Percentiles rank a stretch among this genome's conserved stretches.
Evolutionary conservation across 1,284 basidiomycete species (phyloP).

Genomic region (Ustilago sp.): DNA sequence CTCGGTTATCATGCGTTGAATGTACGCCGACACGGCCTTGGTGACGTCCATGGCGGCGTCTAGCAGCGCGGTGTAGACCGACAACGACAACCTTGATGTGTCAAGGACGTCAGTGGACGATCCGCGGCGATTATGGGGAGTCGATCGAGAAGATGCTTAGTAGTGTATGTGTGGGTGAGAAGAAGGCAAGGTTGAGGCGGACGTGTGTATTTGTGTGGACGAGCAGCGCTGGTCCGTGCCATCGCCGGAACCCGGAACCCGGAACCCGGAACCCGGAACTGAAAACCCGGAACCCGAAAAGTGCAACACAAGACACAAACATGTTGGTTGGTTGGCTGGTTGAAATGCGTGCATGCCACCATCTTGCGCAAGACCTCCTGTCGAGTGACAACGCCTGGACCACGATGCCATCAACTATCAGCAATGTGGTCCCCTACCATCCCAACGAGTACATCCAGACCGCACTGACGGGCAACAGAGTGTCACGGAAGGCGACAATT

Average conservation of each 20-base stretch:
- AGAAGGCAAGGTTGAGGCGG: not conserved
- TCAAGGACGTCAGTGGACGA: no score
- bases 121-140: not conserved
- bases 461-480: slow-evolving; percentile 86
- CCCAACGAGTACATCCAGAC: slow-evolving; percentile 64
- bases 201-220: slow-evolving; percentile 12
- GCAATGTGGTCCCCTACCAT: slow-evolving; percentile 37
- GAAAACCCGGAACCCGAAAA: not conserved
- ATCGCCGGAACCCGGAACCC: slow-evolving; percentile 30
- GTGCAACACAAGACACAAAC: no score
- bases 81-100: not conserved
- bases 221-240: slow-evolving; percentile 28
- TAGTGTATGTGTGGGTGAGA: not conserved
- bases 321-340: no score
- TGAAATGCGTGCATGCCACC: not conserved
- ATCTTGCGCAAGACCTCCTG: not conserved
- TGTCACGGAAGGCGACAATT: slow-evolving; percentile 91
- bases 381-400: not conserved
- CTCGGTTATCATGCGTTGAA: slow-evolving; percentile 86
- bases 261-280: not conserved
- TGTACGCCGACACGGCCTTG: slow-evolving; percentile 93
- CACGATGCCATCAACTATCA: slow-evolving; percentile 36
- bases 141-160: not conserved
- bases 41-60: slow-evolving; percentile 83
- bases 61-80: not conserved